Evolutionary conservation across 306 rosid genomes (phyloP).

Genomic region (Calophaca sinica): DNA sequence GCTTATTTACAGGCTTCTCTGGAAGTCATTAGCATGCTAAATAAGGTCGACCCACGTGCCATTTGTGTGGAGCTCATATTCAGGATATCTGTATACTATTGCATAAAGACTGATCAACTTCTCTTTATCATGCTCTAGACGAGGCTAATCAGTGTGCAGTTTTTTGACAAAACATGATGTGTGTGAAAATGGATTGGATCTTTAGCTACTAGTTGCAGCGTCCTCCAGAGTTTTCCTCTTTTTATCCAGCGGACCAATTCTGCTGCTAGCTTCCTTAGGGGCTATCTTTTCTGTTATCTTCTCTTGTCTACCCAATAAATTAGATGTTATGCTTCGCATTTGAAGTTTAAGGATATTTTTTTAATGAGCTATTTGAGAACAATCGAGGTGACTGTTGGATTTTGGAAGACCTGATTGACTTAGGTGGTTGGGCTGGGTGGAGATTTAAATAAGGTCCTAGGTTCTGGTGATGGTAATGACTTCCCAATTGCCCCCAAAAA

Average conservation of each 20-base stretch:
- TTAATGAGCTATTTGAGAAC: slow-evolving; percentile 4
- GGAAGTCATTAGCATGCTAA: not conserved
- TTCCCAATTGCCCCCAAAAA: not conserved
- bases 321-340: not conserved
- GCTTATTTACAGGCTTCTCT: not conserved
- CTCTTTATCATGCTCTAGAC: too few species aligned
- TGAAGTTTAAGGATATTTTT: not conserved
- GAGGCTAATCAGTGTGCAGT: too few species aligned
- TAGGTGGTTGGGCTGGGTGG: slow-evolving; percentile 9
- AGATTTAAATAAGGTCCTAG: not conserved
- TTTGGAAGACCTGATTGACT: not conserved
- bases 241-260: not conserved
- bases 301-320: not conserved
- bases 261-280: not conserved
- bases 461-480: slow-evolving; percentile 25
- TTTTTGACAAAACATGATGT: slow-evolving; percentile 4
- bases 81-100: not conserved
- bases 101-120: not conserved
- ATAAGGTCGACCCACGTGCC: not conserved
- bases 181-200: not conserved
- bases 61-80: not conserved
- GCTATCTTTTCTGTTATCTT: not conserved
- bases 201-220: not conserved
- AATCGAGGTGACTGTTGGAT: slow-evolving; percentile 3
- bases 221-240: not conserved